These are phyloP conservation scores for Pyronema omphalodes DNA, from an alignment of 495 filamentous ascomycete species.

Conservation along the genomic window DNA sequence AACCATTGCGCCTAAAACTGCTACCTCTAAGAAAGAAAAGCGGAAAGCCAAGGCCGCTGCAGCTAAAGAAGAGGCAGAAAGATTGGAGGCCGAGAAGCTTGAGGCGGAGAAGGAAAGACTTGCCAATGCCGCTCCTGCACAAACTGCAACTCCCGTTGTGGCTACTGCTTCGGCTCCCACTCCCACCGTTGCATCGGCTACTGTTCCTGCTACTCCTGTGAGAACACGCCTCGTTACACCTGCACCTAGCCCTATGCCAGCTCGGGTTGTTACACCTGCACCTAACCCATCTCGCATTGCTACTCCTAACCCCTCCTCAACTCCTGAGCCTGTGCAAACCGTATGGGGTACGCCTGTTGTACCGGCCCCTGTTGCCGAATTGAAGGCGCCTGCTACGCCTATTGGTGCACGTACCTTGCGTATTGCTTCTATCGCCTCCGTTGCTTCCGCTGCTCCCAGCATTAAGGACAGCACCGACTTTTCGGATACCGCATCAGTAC, in stretches of 20 bases:
- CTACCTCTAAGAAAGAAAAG: slow-evolving; percentile 25
- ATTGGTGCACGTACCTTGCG: too few species aligned
- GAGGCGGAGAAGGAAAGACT: slow-evolving; percentile 19
- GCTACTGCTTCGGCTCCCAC: neutral
- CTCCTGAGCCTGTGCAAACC: too few species aligned
- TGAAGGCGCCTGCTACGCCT: too few species aligned
- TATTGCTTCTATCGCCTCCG: too few species aligned
- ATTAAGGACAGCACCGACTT: neutral
- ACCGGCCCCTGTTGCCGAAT: too few species aligned
- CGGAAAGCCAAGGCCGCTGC: slow-evolving; percentile 9
- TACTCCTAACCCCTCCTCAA: too few species aligned
- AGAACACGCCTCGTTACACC: slow-evolving; percentile 1
- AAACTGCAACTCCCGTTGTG: neutral
- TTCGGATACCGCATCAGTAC: neutral
- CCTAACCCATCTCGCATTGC: too few species aligned
- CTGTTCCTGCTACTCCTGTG: neutral
- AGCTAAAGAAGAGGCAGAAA: slow-evolving; percentile 16
- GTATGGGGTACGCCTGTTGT: too few species aligned
- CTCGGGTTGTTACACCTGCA: slow-evolving; percentile 4
- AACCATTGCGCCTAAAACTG: slow-evolving; percentile 8
- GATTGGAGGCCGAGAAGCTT: slow-evolving; percentile 24
- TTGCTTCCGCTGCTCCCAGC: too few species aligned
- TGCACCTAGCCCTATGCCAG: slow-evolving; percentile 4
- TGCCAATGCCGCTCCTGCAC: too few species aligned
- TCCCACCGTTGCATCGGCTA: neutral